Conservation (phyloP, 208 protist genomes). For the Angomonas desouzai region DNA sequence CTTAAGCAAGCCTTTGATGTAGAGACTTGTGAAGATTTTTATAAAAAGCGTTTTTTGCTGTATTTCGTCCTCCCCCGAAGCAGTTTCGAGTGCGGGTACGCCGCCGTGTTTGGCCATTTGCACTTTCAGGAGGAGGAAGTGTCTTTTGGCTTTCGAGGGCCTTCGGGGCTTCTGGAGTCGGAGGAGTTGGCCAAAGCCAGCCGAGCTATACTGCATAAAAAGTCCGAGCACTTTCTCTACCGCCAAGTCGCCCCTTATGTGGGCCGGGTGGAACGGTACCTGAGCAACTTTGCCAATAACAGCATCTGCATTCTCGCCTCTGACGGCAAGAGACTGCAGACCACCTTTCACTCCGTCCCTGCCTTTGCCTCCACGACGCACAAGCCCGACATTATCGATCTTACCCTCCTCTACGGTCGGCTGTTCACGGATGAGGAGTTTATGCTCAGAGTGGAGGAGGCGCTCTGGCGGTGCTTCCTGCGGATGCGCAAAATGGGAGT, state of each 20-base stretch:
- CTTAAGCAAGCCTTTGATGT: constrained; percentile 59
- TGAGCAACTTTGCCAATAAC: not conserved
- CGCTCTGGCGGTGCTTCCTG: constrained; percentile 15
- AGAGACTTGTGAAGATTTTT: constrained; percentile 44
- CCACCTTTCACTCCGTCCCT: not conserved
- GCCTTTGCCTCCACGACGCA: not conserved
- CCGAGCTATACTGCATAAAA: constrained; percentile 9
- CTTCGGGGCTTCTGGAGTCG: constrained; percentile 16
- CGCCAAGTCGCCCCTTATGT: not conserved
- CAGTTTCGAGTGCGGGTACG: constrained; percentile 41
- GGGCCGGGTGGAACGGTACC: not conserved
- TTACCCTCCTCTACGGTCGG: constrained; percentile 42
- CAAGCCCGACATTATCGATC: not conserved
- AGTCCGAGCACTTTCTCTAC: not conserved
- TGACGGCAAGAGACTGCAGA: not conserved
- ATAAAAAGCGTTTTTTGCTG: constrained; percentile 27
- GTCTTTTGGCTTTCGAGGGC: constrained; percentile 19
- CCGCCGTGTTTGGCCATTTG: constrained; percentile 41
- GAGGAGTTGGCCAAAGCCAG: constrained; percentile 14
- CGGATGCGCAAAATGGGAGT: constrained; percentile 26
- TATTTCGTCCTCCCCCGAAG: constrained; percentile 45
- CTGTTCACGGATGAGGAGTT: constrained; percentile 54
- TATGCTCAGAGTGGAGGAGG: constrained; percentile 19
- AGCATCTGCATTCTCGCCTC: not conserved
- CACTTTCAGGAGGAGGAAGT: constrained; percentile 42